Evolutionary conservation across 2,329 filamentous ascomycete genomes (phyloP), one percentile per base, ranked within the genome.

Genomic region (Talaromyces sp.): DNA sequence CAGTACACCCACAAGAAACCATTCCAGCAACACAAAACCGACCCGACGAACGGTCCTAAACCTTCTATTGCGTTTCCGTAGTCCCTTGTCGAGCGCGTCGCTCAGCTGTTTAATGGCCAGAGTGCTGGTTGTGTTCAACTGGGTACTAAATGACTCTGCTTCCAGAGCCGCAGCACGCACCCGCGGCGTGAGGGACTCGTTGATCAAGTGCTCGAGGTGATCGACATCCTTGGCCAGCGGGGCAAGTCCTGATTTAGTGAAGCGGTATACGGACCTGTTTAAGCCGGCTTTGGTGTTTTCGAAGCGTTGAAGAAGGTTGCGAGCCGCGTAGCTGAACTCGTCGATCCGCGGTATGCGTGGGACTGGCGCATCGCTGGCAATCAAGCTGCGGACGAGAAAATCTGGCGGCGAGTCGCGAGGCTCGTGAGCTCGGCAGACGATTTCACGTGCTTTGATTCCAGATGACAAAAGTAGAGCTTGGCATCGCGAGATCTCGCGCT

Each of bases 391-490:
- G 50, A 77, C 64, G 56, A 75, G 61, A 26, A 78, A 76, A 2
- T 69, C 67, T 5, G 75, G 70, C 12, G 73, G 72, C n/a, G 27
- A 11, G 12, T 55, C 52, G 21, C 74, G 74, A 21, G 70, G 62
- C 38, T 80, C 79, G 51, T 87, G 76, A 3, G 88, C 86, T 53
- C 88, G 84, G 3, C 86, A 83, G 29, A 82, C 81, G 58, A 97
- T 90, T 69, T 94, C 90, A 68, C 87, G 87, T 0, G 93, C 92
- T 75, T 95, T 96, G 69, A 97, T 87, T n/a, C 92, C 92, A 0
- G 91, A 91, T 64, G 88, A 89, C 24, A 96, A 80, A 46, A 96
- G 84, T 9, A 95, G 80, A 0, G 91, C 85, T 60, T 86, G 84
- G 2, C 92, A 82, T n/a, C 91, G 87, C 17, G 89, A 89, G 57